Percentiles rank a stretch among this genome's conserved stretches.
Conservation (phyloP, 306 rosid genomes). For the Nissolia schottii region DNA sequence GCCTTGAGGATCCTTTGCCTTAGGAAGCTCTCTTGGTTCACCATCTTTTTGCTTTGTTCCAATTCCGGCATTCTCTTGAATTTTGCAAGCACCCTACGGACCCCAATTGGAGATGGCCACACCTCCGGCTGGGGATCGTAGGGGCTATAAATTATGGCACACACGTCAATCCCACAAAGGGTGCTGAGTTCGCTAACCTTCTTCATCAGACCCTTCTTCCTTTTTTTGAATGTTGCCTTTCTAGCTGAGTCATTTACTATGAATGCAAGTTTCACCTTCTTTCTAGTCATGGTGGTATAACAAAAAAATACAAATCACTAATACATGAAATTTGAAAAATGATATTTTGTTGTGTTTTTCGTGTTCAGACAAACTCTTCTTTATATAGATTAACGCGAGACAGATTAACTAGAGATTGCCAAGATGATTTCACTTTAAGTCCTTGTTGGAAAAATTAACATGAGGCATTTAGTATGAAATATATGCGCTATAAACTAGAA, state of each 20-base stretch:
- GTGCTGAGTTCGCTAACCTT: slow-evolving; percentile 43
- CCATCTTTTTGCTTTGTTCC: slow-evolving; percentile 49
- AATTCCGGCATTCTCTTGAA: slow-evolving; percentile 38
- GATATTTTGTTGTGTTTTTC: background rate
- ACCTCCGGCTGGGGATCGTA: slow-evolving; percentile 47
- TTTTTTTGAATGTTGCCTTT: slow-evolving; percentile 44
- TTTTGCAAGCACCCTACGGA: slow-evolving; percentile 22
- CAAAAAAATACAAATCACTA: background rate
- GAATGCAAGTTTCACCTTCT: slow-evolving; percentile 46
- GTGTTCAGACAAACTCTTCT: background rate
- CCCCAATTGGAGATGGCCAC: slow-evolving; percentile 42
- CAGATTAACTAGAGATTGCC: background rate
- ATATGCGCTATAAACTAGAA: background rate
- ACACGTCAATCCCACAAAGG: slow-evolving; percentile 44
- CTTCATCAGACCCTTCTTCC: slow-evolving; percentile 48
- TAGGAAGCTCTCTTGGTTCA: slow-evolving; percentile 41
- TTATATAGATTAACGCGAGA: slow-evolving; percentile 13
- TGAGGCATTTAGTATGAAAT: background rate
- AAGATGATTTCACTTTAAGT: background rate
- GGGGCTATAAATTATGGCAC: slow-evolving; percentile 40
- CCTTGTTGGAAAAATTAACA: background rate
- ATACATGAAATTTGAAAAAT: background rate
- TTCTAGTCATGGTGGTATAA: slow-evolving; percentile 34
- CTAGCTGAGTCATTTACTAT: slow-evolving; percentile 41
- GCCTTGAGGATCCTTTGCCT: slow-evolving; percentile 38